These are phyloP conservation scores for Cryptosporidium ryanae DNA, from an alignment of 169 alveolate genomes.

Conservation along the genomic window DNA sequence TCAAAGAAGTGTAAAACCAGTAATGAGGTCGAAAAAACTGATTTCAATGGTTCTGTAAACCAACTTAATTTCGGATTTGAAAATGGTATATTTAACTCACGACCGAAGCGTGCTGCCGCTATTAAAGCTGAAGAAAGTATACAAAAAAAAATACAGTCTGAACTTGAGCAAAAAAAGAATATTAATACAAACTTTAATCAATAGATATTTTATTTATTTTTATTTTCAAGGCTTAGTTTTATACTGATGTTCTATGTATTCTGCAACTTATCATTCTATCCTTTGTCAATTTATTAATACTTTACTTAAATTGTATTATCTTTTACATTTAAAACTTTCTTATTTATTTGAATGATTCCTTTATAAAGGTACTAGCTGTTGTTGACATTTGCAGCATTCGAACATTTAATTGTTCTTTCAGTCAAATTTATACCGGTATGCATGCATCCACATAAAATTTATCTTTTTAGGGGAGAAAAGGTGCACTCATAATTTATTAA, in stretches of 20 bases:
- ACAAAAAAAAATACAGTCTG: slow-evolving; percentile 59
- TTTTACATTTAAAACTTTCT: no score
- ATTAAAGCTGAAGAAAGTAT: slow-evolving; percentile 70
- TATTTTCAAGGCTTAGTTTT: no score
- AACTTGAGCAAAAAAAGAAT: slow-evolving; percentile 6
- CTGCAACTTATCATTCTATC: no score
- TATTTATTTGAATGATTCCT: no score
- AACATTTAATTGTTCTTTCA: background rate
- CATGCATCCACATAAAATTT: slow-evolving; percentile 67
- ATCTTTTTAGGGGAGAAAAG: background rate
- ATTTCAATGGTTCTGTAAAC: background rate
- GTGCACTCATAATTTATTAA: no score
- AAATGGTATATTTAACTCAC: background rate
- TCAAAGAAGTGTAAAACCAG: background rate
- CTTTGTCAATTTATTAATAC: no score
- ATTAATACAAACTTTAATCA: background rate
- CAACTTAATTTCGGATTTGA: background rate
- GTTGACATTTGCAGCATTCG: background rate
- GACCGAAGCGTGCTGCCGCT: slow-evolving; percentile 72
- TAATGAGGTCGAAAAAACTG: slow-evolving; percentile 4
- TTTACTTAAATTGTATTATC: no score
- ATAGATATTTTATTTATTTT: no score
- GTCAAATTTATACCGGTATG: slow-evolving; percentile 32
- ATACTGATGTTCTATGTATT: no score
- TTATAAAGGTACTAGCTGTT: no score